Evolutionary conservation across 352 stramenopile species (phyloP), one percentile per base, ranked within the genome.

Genomic region (Blastocystis sp.): DNA sequence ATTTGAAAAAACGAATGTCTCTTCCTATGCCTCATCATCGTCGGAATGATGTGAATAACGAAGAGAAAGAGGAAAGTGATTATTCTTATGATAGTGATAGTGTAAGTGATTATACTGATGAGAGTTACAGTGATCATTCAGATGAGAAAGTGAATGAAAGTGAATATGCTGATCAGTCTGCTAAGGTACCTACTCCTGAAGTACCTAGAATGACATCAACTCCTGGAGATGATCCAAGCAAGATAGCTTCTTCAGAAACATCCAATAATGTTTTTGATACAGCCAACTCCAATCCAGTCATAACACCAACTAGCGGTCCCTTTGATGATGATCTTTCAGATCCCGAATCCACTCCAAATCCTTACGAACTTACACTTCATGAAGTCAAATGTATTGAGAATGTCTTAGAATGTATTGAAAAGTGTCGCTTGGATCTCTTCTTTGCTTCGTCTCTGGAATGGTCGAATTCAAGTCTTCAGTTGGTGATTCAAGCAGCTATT

Each of bases 321-420:
- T 61, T 32, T 32, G 27, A 32, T 32, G 43, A 74, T 32, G 63
- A 74, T 12, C 39, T 46, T 9, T 57, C 63, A 2, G 63, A 56
- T 27, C 71, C 37, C 9, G 43, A 46, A 4, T 71, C 39, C 3
- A 42, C 63, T 39, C 12, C 32, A 24, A 83, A 42, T 27, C 43
- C 42, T 19, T 87, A 74, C 29, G 59, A 87, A 57, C n/a, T 87
- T 14, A 75, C 65, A 11, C 14, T 43, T 19, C 43, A 75, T 37
- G 65, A 78, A 54, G 35, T 37, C 5, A 61, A 61, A 39, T 54
- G 77, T 42, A 75, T 87, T 16, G 59, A 87, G 24, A 87, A 27
- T 24, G 37, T 78, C 27, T 27, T 87, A 5, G 77, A 87, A 32
- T 87, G 77, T 32, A 51, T 87, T 42, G 65, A 87, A 4, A 78